Conservation (phyloP, 805 yeast species). For the Metschnikowia anglica region DNA sequence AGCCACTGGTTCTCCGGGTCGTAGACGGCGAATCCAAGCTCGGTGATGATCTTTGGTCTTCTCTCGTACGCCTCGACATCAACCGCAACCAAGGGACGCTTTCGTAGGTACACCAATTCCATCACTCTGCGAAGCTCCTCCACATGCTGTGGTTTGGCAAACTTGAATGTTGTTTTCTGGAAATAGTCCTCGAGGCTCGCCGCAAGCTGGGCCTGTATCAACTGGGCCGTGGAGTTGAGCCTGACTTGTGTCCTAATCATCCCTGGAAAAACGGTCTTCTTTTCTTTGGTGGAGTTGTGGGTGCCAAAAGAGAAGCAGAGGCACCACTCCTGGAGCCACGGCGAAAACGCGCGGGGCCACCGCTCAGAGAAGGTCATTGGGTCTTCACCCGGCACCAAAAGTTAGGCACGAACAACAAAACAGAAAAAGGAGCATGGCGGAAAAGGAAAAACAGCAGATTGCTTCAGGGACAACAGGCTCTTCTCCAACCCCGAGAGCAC, state of each 20-base stretch:
- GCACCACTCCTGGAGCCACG: too few species aligned
- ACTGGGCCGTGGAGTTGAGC: conserved; percentile 4
- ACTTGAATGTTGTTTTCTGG: conserved; percentile 9
- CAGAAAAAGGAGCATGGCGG: too few species aligned
- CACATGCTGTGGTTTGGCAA: conserved; percentile 11
- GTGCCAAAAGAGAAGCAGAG: too few species aligned
- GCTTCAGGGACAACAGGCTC: too few species aligned
- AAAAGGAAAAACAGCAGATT: too few species aligned
- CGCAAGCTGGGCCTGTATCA: conserved; percentile 7
- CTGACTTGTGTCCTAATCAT: conserved; percentile 2
- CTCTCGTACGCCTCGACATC: conserved; percentile 31
- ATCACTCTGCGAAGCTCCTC: conserved; percentile 17
- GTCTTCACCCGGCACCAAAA: too few species aligned
- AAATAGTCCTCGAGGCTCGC: conserved; percentile 15
- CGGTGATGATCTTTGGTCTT: conserved; percentile 21
- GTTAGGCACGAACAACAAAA: too few species aligned
- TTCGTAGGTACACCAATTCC: conserved; percentile 24
- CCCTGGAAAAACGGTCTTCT: not conserved
- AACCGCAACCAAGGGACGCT: conserved; percentile 25
- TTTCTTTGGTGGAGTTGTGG: not conserved
- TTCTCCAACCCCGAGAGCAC: too few species aligned
- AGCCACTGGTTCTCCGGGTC: conserved; percentile 22
- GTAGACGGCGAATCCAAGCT: conserved; percentile 27
- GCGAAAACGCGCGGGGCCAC: too few species aligned
- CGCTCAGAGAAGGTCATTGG: too few species aligned